Evolutionary conservation across 495 filamentous ascomycete genomes (phyloP).

Genomic region (Penicillium diatomitis): DNA sequence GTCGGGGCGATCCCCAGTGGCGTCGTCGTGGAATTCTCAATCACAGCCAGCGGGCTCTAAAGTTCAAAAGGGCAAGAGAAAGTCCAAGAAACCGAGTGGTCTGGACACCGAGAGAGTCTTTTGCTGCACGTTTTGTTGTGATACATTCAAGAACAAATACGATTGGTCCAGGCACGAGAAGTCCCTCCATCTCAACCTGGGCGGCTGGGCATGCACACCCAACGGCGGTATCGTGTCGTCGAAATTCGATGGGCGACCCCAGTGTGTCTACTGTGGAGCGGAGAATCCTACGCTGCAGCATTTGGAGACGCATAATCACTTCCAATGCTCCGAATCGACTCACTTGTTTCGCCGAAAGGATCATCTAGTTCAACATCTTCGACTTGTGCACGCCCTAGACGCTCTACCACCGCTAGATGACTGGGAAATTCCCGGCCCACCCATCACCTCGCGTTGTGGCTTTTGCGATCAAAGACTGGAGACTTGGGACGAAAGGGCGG

Average conservation of each 20-base stretch:
- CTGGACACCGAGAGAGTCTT: conserved; percentile 7
- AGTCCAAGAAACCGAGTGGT: conserved; percentile 43
- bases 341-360: conserved; percentile 73
- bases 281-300: conserved; percentile 12
- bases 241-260: conserved; percentile 43
- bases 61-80: conserved; percentile 19
- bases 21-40: conserved; percentile 24
- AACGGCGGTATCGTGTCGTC: conserved; percentile 33
- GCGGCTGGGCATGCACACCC: conserved; percentile 66
- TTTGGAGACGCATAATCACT: conserved; percentile 43
- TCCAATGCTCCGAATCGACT: conserved; percentile 48
- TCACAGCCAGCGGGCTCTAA: neutral
- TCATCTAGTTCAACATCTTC: conserved; percentile 66
- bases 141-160: conserved; percentile 69
- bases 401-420: conserved; percentile 53
- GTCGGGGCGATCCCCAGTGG: conserved; percentile 6
- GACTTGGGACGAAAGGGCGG: conserved; percentile 50
- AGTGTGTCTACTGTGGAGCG: conserved; percentile 17
- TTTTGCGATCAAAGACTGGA: conserved; percentile 52
- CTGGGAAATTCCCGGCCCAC: conserved; percentile 55
- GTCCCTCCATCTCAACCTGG: conserved; percentile 65
- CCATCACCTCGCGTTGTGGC: conserved; percentile 55
- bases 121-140: conserved; percentile 70
- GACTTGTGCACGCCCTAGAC: conserved; percentile 56
- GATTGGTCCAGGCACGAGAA: conserved; percentile 80